phyloP scores from a whole-genome alignment of 2,329 filamentous ascomycete species.

The Colletotrichum nymphaeae region DNA sequence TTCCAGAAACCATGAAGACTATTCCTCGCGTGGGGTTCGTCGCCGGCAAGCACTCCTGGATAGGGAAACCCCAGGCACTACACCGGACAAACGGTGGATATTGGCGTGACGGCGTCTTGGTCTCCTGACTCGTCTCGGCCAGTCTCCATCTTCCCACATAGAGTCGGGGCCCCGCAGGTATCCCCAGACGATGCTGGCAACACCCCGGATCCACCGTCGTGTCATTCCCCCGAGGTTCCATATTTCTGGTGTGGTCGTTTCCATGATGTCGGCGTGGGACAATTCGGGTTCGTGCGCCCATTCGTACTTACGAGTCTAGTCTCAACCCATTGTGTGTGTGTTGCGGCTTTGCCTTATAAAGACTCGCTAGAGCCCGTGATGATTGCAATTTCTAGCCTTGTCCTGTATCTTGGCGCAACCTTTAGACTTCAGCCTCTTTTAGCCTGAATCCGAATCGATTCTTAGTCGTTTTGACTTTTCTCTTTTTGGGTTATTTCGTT shows the following conservation, averaged over 20 bases:
- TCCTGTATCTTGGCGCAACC: constrained; percentile 2
- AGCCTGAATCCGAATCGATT: background rate
- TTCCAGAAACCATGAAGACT: background rate
- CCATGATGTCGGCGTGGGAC: constrained; percentile 21
- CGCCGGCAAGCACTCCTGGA: background rate
- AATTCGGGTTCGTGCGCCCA: constrained; percentile 4
- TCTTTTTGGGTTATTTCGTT: background rate
- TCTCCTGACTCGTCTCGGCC: constrained; percentile 15
- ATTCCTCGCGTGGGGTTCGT: background rate
- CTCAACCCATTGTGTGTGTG: background rate
- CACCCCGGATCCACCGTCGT: constrained; percentile 17
- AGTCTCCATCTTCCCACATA: constrained; percentile 13
- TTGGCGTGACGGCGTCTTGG: background rate
- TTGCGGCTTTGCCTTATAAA: constrained; percentile 12
- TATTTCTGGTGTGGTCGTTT: constrained; percentile 6
- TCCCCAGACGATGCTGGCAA: constrained; percentile 26
- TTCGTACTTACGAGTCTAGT: constrained; percentile 22
- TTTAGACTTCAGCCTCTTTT: background rate
- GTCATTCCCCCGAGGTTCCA: constrained; percentile 11
- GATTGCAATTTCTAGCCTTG: background rate
- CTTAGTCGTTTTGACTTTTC: background rate
- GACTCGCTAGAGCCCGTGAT: constrained; percentile 7
- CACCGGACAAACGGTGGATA: constrained; percentile 8
- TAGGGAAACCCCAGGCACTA: constrained; percentile 25
- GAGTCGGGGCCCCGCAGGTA: constrained; percentile 3